Percentiles rank a stretch among this genome's conserved stretches.
Evolutionary conservation across 768 basidiomycete genomes (phyloP).

Genomic region (Phanerochaete sordida): DNA sequence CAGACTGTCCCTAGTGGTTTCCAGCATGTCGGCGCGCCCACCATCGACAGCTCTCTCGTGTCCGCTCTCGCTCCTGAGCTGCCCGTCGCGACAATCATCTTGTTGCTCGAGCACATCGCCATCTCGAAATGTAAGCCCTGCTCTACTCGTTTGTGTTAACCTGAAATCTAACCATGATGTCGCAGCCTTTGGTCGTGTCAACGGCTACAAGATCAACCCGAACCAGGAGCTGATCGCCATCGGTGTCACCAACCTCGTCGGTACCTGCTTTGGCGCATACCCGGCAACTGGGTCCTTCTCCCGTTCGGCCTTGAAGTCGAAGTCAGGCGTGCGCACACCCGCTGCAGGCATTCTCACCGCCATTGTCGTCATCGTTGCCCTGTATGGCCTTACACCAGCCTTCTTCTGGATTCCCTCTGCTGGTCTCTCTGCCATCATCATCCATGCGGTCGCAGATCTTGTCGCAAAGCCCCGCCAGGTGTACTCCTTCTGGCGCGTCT

Average conservation of each 20-base stretch:
- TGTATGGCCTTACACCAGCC: slow-evolving; percentile 89
- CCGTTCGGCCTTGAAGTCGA: slow-evolving; percentile 89
- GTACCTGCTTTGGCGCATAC: slow-evolving; percentile 85
- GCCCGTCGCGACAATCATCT: slow-evolving; percentile 80
- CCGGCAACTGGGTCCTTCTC: slow-evolving; percentile 98
- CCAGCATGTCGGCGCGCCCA: slow-evolving; percentile 50
- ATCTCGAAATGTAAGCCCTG: slow-evolving; percentile 75
- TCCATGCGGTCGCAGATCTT: slow-evolving; percentile 84
- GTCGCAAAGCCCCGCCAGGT: slow-evolving; percentile 81
- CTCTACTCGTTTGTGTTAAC: not conserved
- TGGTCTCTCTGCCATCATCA: slow-evolving; percentile 84
- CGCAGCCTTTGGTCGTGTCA: slow-evolving; percentile 85
- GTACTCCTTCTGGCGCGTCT: slow-evolving; percentile 88
- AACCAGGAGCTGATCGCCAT: slow-evolving; percentile 96
- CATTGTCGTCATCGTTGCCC: slow-evolving; percentile 83
- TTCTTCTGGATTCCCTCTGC: slow-evolving; percentile 86
- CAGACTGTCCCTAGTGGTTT: slow-evolving; percentile 83
- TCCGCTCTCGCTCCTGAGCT: slow-evolving; percentile 66
- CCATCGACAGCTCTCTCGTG: slow-evolving; percentile 50
- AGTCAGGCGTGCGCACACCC: slow-evolving; percentile 93
- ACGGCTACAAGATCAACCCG: slow-evolving; percentile 89
- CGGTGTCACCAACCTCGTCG: slow-evolving; percentile 91
- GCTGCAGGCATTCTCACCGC: slow-evolving; percentile 81
- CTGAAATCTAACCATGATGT: not conserved
- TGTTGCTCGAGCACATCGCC: slow-evolving; percentile 91